These are phyloP conservation scores for Microbotryum violaceum DNA, from an alignment of 1,284 basidiomycete genomes.

Conservation along the genomic window DNA sequence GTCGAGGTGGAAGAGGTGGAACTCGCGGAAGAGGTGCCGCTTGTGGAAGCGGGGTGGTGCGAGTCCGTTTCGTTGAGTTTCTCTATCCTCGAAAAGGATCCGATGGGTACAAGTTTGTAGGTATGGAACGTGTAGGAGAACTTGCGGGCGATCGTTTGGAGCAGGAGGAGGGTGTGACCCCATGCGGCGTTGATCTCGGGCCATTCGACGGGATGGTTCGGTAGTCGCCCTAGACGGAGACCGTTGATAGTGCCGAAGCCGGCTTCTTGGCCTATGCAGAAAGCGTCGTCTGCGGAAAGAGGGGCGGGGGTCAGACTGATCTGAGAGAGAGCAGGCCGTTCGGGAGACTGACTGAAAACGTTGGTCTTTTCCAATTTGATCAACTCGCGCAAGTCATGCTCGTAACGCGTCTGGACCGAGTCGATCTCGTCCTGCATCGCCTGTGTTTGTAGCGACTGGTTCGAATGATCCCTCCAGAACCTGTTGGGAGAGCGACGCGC, in stretches of 20 bases:
- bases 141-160: slow-evolving; percentile 84
- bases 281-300: slow-evolving; percentile 63
- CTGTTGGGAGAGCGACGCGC: slow-evolving; percentile 42
- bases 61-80: slow-evolving; percentile 49
- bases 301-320: neutral
- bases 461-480: slow-evolving; percentile 74
- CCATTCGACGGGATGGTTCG: slow-evolving; percentile 82
- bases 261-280: slow-evolving; percentile 92
- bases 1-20: neutral
- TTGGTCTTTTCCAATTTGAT: slow-evolving; percentile 87
- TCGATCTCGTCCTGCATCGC: slow-evolving; percentile 61
- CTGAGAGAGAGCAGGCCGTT: neutral
- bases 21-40: slow-evolving; percentile 44
- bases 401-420: slow-evolving; percentile 57
- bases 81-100: slow-evolving; percentile 85
- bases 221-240: slow-evolving; percentile 76
- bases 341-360: slow-evolving; percentile 59
- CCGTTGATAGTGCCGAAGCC: slow-evolving; percentile 96
- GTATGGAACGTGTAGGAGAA: slow-evolving; percentile 77
- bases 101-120: slow-evolving; percentile 85
- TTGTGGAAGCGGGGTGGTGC: neutral
- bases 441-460: slow-evolving; percentile 56
- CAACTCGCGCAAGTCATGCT: slow-evolving; percentile 48
- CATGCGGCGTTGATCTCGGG: slow-evolving; percentile 98
- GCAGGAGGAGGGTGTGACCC: slow-evolving; percentile 86